These are phyloP conservation scores for Apiotrichum akiyoshidainum DNA, from an alignment of 1,284 basidiomycete species.

Conservation along the genomic window DNA sequence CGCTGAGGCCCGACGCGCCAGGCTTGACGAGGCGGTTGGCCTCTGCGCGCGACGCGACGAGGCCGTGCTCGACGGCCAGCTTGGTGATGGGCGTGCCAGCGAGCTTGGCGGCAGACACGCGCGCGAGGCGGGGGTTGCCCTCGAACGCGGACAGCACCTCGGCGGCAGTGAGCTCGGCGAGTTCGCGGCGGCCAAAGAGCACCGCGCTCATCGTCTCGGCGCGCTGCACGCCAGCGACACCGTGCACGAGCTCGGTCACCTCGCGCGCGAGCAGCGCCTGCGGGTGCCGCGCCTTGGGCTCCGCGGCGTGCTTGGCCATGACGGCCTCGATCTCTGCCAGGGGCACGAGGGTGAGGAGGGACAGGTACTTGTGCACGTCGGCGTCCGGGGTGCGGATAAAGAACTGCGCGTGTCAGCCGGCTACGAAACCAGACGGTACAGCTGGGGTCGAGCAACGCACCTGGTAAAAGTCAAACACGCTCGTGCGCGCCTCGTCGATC, in stretches of 20 bases:
- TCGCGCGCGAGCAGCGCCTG: constrained; percentile 80
- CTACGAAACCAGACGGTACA: too few species aligned
- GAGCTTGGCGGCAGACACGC: constrained; percentile 53
- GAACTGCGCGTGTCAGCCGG: constrained; percentile 59
- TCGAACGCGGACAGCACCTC: constrained; percentile 60
- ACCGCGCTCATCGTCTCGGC: constrained; percentile 63
- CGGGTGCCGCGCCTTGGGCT: constrained; percentile 63
- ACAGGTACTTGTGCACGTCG: constrained; percentile 77
- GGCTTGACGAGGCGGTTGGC: constrained; percentile 56
- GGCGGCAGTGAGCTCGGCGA: constrained; percentile 51
- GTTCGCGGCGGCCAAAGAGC: constrained; percentile 56
- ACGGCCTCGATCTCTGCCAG: constrained; percentile 60
- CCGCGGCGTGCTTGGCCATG: constrained; percentile 60
- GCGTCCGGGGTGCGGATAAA: constrained; percentile 78
- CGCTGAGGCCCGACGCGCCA: constrained; percentile 52
- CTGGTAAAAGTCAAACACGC: constrained; percentile 87
- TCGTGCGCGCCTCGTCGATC: constrained; percentile 72
- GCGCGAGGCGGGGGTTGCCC: constrained; percentile 59
- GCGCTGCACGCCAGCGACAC: constrained; percentile 53
- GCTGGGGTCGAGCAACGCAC: too few species aligned
- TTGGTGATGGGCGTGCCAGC: constrained; percentile 58
- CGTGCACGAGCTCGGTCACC: constrained; percentile 83
- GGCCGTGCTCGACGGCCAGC: constrained; percentile 57
- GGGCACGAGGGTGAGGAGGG: constrained; percentile 77
- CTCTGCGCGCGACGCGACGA: constrained; percentile 54